Evolutionary conservation across 148 eudicot genomes (phyloP).

Genomic region (Salicornia ramosissima): DNA sequence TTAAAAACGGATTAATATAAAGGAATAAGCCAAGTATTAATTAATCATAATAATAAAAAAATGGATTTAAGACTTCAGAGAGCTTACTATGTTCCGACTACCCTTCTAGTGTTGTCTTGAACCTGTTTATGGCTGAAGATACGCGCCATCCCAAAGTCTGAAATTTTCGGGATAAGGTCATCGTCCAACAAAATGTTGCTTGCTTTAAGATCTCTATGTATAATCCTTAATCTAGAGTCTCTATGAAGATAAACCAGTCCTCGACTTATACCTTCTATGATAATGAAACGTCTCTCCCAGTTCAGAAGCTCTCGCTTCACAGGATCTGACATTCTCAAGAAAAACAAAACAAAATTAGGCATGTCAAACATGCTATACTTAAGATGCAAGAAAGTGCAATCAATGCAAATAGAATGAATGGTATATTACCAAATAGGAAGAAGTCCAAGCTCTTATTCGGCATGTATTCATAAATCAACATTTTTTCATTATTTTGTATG

Average conservation of each 20-base stretch:
- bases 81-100: conserved; percentile 33
- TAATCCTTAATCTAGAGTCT: conserved; percentile 29
- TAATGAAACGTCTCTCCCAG: conserved; percentile 31
- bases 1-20: not conserved
- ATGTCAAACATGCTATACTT: not conserved
- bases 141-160: conserved; percentile 36
- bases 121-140: conserved; percentile 29
- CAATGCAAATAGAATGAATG: not conserved
- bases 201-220: conserved; percentile 30
- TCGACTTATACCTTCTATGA: conserved; percentile 33
- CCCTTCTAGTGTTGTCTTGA: conserved; percentile 30
- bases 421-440: not conserved
- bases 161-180: conserved; percentile 30
- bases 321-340: conserved; percentile 15
- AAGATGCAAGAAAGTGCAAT: not conserved
- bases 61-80: not conserved
- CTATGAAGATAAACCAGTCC: conserved; percentile 33
- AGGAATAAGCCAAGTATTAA: not conserved
- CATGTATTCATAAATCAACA: conserved; percentile 29
- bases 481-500: conserved; percentile 22
- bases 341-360: not conserved
- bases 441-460: conserved; percentile 30
- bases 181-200: conserved; percentile 32
- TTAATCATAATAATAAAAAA: not conserved
- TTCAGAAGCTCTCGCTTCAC: conserved; percentile 16